Conservation (phyloP, 352 stramenopile species). For the Phytophthora litchii region DNA sequence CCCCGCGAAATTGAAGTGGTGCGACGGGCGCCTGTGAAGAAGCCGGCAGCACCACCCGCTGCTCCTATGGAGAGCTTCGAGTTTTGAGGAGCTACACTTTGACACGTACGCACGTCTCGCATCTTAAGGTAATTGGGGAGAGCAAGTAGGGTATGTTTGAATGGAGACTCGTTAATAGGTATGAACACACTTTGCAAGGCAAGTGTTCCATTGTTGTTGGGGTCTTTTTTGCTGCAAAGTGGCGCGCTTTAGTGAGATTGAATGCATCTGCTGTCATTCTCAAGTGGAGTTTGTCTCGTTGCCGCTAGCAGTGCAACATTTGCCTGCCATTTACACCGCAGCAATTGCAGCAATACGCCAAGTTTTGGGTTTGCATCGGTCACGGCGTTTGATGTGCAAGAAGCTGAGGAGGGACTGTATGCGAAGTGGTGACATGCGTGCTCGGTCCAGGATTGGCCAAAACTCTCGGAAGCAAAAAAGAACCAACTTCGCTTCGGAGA, state of each 20-base stretch:
- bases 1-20: conserved; percentile 50
- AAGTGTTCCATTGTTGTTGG: conserved; percentile 2
- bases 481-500: conserved; percentile 15
- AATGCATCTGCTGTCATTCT: not conserved
- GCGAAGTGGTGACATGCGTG: conserved; percentile 6
- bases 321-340: no score
- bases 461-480: conserved; percentile 30
- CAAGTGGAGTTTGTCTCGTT: no score
- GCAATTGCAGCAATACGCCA: no score
- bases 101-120: conserved; percentile 19
- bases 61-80: conserved; percentile 44
- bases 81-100: conserved; percentile 39
- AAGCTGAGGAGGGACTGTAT: conserved; percentile 10
- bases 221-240: conserved; percentile 11
- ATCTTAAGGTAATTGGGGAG: conserved; percentile 29
- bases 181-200: conserved; percentile 16
- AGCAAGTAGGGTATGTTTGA: conserved; percentile 33
- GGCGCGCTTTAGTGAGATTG: conserved; percentile 2
- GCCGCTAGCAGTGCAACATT: no score
- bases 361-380: no score
- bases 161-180: conserved; percentile 27
- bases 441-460: conserved; percentile 19
- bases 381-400: conserved; percentile 8
- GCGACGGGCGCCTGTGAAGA: conserved; percentile 44
- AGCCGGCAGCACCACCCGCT: conserved; percentile 19